Conservation (phyloP, 768 basidiomycete genomes). For the Auriscalpium microsporum region DNA sequence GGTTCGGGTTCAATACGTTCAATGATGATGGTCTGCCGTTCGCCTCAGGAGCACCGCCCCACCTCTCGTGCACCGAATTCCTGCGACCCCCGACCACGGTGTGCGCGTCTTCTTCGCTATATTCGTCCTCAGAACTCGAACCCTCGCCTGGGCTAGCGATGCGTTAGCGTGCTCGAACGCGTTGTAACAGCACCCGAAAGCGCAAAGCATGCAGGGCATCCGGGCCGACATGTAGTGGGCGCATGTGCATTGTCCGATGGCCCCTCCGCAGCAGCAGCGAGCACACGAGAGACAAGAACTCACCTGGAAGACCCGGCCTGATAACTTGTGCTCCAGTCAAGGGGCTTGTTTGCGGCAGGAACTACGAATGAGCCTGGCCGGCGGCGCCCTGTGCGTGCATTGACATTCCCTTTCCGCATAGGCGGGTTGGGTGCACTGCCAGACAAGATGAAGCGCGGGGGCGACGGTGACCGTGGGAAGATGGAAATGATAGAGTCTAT, state of each 20-base stretch:
- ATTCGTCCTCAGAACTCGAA: constrained; percentile 45
- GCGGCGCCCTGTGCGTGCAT: constrained; percentile 27
- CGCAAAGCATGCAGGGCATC: too few species aligned
- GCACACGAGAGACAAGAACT: constrained; percentile 13
- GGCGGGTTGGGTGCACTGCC: constrained; percentile 41
- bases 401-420: constrained; percentile 31
- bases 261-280: background rate
- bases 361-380: constrained; percentile 18
- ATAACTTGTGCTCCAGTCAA: constrained; percentile 83
- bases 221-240: too few species aligned
- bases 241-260: background rate
- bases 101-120: constrained; percentile 37
- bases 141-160: constrained; percentile 38
- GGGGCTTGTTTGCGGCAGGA: constrained; percentile 17
- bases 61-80: constrained; percentile 4
- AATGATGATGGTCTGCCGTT: background rate
- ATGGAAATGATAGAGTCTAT: constrained; percentile 30
- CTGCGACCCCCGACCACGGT: constrained; percentile 7
- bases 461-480: constrained; percentile 47
- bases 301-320: constrained; percentile 79
- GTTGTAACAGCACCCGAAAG: too few species aligned
- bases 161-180: background rate
- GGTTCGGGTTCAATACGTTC: background rate
- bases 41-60: background rate
- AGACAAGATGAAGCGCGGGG: constrained; percentile 48